Conservation (phyloP, 2,329 filamentous ascomycete species). For the Diaporthe vaccinii region DNA sequence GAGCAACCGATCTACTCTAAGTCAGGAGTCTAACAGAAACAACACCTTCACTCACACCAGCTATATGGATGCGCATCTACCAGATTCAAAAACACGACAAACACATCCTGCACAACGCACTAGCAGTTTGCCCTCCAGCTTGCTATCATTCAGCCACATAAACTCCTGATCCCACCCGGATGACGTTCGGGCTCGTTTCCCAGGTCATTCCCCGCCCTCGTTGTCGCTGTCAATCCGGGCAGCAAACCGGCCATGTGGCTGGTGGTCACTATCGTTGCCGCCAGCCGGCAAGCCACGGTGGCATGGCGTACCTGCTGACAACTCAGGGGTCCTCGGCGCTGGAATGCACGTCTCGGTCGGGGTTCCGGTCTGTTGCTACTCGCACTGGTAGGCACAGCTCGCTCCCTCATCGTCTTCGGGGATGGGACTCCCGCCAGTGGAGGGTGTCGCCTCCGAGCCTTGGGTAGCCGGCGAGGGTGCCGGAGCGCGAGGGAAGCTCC, state of each 20-base stretch:
- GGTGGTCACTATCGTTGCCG: not conserved
- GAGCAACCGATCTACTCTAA: not conserved
- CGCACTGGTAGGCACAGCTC: no score
- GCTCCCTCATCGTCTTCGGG: not conserved
- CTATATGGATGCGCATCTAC: not conserved
- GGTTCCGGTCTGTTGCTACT: no score
- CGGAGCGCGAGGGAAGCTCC: no score
- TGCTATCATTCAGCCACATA: not conserved
- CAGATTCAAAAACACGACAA: not conserved
- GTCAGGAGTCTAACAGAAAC: not conserved
- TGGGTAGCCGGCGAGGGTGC: not conserved
- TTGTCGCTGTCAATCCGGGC: not conserved
- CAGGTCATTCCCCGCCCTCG: not conserved
- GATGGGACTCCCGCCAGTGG: no score
- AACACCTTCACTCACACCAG: not conserved
- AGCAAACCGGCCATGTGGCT: not conserved
- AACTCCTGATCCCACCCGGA: not conserved
- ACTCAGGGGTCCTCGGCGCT: not conserved
- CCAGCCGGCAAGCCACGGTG: not conserved
- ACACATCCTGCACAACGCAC: not conserved
- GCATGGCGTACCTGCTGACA: not conserved
- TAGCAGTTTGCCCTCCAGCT: not conserved
- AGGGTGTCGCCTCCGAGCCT: not conserved
- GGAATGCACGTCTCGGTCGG: not conserved
- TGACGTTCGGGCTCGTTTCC: not conserved